A percentile compares a stretch with the other conserved stretches of the same genome.
Evolutionary conservation across 2,329 filamentous ascomycete genomes (phyloP).

Genomic region (Pseudogymnoascus sp.): DNA sequence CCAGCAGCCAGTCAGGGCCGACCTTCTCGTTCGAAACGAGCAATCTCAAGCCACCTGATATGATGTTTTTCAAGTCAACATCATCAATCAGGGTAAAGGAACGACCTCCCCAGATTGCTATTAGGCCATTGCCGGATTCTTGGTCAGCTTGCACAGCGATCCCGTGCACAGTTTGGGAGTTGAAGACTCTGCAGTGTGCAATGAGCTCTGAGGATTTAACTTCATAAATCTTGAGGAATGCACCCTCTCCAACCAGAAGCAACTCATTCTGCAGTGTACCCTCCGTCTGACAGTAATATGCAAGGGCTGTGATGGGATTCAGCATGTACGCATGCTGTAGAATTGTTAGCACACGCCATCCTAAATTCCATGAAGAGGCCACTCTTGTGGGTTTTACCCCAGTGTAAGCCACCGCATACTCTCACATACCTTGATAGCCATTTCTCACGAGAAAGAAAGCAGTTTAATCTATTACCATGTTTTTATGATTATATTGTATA

Average conservation of each 20-base stretch:
- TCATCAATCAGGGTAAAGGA: constrained; percentile 34
- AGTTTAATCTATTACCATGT: not conserved
- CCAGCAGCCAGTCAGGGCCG: constrained; percentile 69
- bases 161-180: constrained; percentile 65
- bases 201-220: constrained; percentile 29
- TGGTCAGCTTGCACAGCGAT: constrained; percentile 39
- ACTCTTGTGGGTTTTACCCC: not conserved
- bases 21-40: constrained; percentile 32
- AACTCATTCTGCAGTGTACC: constrained; percentile 28
- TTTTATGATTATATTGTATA: not conserved
- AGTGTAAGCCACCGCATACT: not conserved
- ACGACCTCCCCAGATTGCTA: constrained; percentile 64
- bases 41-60: constrained; percentile 14
- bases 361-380: not conserved
- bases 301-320: constrained; percentile 50
- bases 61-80: constrained; percentile 19
- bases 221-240: constrained; percentile 45
- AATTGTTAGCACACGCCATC: constrained; percentile 7
- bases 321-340: constrained; percentile 27
- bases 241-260: constrained; percentile 53
- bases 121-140: constrained; percentile 19
- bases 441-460: not conserved
- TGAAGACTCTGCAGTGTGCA: constrained; percentile 47
- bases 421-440: constrained; percentile 4
- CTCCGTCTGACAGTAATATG: constrained; percentile 36